Evolutionary conservation across 148 eudicot genomes (phyloP).

Genomic region (Arbutus unedo): DNA sequence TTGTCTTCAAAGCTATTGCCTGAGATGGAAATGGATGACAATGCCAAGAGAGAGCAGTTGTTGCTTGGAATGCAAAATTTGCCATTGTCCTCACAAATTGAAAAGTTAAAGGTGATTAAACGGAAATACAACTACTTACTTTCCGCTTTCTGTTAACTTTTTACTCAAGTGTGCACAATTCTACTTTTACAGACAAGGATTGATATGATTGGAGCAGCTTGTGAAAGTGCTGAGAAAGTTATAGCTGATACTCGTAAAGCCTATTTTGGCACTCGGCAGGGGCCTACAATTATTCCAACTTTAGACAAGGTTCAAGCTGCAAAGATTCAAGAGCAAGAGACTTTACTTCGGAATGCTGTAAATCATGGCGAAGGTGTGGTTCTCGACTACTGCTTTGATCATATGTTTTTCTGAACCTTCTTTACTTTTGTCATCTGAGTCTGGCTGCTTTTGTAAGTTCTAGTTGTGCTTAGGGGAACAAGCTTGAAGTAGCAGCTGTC

Average conservation of each 20-base stretch:
- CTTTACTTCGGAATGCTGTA: constrained; percentile 79
- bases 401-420: background rate
- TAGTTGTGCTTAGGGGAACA: background rate
- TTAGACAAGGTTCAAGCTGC: constrained; percentile 92
- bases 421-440: background rate
- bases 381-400: constrained; percentile 6
- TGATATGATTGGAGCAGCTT: constrained; percentile 93
- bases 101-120: constrained; percentile 72
- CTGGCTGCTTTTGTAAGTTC: background rate
- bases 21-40: constrained; percentile 91
- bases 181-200: constrained; percentile 62
- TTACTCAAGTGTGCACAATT: constrained; percentile 14
- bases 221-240: constrained; percentile 97
- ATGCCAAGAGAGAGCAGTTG: constrained; percentile 74
- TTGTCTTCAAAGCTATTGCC: constrained; percentile 96
- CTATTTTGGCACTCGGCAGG: constrained; percentile 81
- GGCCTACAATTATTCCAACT: constrained; percentile 62
- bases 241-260: constrained; percentile 94
- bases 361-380: constrained; percentile 86
- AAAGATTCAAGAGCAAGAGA: constrained; percentile 93
- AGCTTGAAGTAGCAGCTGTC: background rate
- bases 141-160: background rate
- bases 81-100: constrained; percentile 67
- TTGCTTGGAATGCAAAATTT: constrained; percentile 76
- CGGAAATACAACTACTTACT: background rate